Evolutionary conservation across 108 stramenopile genomes (phyloP), one percentile per base, ranked within the genome.

Genomic region (Skeletonema potamos): DNA sequence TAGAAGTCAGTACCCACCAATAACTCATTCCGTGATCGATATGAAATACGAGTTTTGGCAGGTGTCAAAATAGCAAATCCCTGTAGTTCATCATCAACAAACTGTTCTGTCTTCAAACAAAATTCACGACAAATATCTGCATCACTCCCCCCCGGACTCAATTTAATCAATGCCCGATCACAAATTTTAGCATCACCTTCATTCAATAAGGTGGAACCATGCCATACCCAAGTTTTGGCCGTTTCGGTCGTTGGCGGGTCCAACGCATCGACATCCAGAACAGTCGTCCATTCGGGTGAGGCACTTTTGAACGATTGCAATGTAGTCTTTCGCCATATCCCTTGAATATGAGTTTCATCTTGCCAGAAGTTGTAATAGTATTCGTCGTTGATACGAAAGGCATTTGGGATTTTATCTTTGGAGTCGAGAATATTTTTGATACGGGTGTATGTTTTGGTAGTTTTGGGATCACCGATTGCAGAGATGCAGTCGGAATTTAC

Each of bases 71-170:
- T 83, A n/a, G 57, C 77, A 27, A 69, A 63, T 3, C 85, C 85
- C 7, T 43, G 33, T n/a, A n/a, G n/a, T 24, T 86, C 85, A 9
- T 48, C n/a, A 66, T 71, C 79, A 0, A 96, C 87, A 77, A 96
- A 96, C 2, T 68, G 58, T 41, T 73, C 56, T 24, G 80, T 74
- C n/a, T 48, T 7, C 62, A 96, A 59, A 69, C 91, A 88, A 68
- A 93, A 92, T 63, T 96, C 95, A 51, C 92, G 88, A 60, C 84
- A 51, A 65, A 82, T 78, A 36, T 59, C 73, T 2, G 95, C 95
- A 85, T 96, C 95, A 62, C 84, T 73, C 32, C 95, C 95, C 44
- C 93, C 93, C 11, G 85, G 86, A 37, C 84, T 87, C 3, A 92
- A 74, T 26, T 28, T 65, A 32, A 91, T 28, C 46, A 95, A 66